Conservation (phyloP, 164 flowering plant species). For the Nymphaea thermarum region DNA sequence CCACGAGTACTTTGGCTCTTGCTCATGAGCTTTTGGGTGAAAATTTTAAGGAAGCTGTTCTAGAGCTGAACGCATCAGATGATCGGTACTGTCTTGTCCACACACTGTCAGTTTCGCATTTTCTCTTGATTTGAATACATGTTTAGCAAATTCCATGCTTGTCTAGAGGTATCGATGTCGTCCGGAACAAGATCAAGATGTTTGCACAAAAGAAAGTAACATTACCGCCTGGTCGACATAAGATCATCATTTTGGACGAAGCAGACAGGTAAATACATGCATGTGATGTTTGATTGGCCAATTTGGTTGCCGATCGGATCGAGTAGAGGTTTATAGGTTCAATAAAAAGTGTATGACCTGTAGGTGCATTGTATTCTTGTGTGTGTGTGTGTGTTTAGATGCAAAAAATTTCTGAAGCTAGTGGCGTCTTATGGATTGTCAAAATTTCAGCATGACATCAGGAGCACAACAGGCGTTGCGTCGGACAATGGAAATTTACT, state of each 20-base stretch:
- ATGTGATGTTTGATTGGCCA: too few species aligned
- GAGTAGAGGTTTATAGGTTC: too few species aligned
- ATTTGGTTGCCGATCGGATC: too few species aligned
- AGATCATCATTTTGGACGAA: slow-evolving; percentile 82
- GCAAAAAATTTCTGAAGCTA: too few species aligned
- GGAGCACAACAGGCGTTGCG: slow-evolving; percentile 99
- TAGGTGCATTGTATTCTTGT: too few species aligned
- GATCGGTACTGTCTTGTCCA: slow-evolving; percentile 39
- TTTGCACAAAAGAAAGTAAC: slow-evolving; percentile 98
- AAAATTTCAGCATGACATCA: slow-evolving; percentile 74
- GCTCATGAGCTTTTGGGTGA: slow-evolving; percentile 89
- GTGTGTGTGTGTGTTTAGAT: too few species aligned
- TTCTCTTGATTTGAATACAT: not conserved
- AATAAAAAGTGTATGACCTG: too few species aligned
- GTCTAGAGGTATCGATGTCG: slow-evolving; percentile 90
- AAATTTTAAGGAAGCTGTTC: slow-evolving; percentile 80
- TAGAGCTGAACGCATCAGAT: slow-evolving; percentile 97
- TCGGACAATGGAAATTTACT: slow-evolving; percentile 96
- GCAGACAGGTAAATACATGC: slow-evolving; percentile 64
- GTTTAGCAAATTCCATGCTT: not conserved
- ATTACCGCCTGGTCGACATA: slow-evolving; percentile 83
- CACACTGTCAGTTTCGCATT: not conserved
- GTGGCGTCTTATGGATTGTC: slow-evolving; percentile 5
- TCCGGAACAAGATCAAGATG: slow-evolving; percentile 98
- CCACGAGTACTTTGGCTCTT: slow-evolving; percentile 93